phyloP scores from a whole-genome alignment of 768 basidiomycete species.

The Xerocomellus dryophilus region DNA sequence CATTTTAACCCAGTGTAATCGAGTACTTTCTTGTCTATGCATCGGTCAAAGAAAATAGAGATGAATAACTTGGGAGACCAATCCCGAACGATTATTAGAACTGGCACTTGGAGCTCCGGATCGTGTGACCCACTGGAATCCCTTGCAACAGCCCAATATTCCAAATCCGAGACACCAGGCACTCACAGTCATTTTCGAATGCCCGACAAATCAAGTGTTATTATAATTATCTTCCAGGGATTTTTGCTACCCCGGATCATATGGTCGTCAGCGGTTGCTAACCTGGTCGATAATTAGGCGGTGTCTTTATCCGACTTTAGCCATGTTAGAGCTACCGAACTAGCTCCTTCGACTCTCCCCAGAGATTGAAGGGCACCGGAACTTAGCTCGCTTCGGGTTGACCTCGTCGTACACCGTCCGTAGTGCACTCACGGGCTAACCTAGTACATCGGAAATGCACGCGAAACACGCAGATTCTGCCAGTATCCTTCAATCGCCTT shows the following conservation, averaged over 20 bases:
- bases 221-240: not conserved
- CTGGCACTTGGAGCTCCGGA: too few species aligned
- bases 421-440: not conserved
- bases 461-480: slow-evolving; percentile 12
- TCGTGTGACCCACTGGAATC: too few species aligned
- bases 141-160: not conserved
- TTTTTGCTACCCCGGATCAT: too few species aligned
- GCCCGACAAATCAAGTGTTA: too few species aligned
- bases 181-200: too few species aligned
- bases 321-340: too few species aligned
- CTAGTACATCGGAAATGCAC: slow-evolving; percentile 10
- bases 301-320: too few species aligned
- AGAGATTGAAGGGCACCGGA: not conserved
- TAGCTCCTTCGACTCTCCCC: not conserved
- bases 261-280: too few species aligned
- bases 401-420: not conserved
- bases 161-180: too few species aligned
- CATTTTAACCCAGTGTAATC: slow-evolving; percentile 1
- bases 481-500: not conserved
- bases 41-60: too few species aligned
- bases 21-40: too few species aligned
- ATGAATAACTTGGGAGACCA: slow-evolving; percentile 48
- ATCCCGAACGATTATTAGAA: slow-evolving; percentile 9
- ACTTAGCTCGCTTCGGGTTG: not conserved
- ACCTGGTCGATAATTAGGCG: too few species aligned